Evolutionary conservation across 192 early-diverging fungal species (phyloP).

Genomic region (Entomortierella beljakovae): DNA sequence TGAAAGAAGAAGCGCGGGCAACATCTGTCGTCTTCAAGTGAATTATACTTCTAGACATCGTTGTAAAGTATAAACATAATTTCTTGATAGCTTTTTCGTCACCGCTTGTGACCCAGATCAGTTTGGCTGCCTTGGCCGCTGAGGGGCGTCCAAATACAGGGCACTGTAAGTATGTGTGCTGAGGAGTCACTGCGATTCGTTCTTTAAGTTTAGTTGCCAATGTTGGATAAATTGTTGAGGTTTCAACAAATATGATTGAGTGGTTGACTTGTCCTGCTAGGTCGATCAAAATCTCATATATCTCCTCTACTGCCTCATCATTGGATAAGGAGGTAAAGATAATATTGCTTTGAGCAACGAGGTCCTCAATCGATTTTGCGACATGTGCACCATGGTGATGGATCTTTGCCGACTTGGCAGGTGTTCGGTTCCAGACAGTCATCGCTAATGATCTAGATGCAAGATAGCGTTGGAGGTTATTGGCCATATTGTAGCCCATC

Average conservation of each 20-base stretch:
- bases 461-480: slow-evolving; percentile 69
- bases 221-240: slow-evolving; percentile 68
- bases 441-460: slow-evolving; percentile 49
- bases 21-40: slow-evolving; percentile 59
- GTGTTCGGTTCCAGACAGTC: slow-evolving; percentile 74
- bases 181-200: slow-evolving; percentile 26
- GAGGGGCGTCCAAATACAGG: slow-evolving; percentile 55
- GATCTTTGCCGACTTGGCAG: slow-evolving; percentile 57
- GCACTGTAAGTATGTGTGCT: slow-evolving; percentile 57
- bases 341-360: slow-evolving; percentile 63
- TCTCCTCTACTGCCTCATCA: slow-evolving; percentile 64
- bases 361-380: slow-evolving; percentile 53
- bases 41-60: slow-evolving; percentile 46
- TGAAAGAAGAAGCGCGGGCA: slow-evolving; percentile 62
- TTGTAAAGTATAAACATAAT: slow-evolving; percentile 36
- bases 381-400: slow-evolving; percentile 57
- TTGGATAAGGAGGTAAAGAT: slow-evolving; percentile 72
- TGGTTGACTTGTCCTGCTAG: slow-evolving; percentile 40
- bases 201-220: slow-evolving; percentile 51
- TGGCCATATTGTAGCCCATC: slow-evolving; percentile 63
- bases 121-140: slow-evolving; percentile 38
- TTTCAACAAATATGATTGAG: slow-evolving; percentile 68
- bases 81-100: slow-evolving; percentile 53
- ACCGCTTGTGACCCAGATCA: slow-evolving; percentile 41
- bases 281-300: slow-evolving; percentile 61